Percentiles rank a stretch among this genome's conserved stretches.
Evolutionary conservation across 306 rosid genomes (phyloP).

Genomic region (Cucurbita pepo): DNA sequence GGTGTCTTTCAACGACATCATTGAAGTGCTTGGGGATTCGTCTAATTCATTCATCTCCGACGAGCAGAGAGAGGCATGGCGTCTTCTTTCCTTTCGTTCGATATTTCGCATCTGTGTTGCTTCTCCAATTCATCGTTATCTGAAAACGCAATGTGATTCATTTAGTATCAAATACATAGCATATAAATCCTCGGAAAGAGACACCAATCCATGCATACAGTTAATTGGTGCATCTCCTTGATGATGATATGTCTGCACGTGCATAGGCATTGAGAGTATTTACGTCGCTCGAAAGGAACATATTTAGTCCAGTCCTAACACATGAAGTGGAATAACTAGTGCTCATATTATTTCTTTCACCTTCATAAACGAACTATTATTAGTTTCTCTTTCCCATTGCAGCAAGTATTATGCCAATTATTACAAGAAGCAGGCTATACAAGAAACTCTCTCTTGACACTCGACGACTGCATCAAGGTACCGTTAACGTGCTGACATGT

Average conservation of each 20-base stretch:
- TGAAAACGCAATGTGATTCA: neutral
- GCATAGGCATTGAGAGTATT: too few relatives aligned
- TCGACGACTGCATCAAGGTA: constrained; percentile 69
- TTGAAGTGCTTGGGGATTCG: constrained; percentile 67
- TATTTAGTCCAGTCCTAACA: neutral
- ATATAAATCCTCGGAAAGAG: neutral
- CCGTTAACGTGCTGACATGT: too few relatives aligned
- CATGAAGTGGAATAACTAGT: neutral
- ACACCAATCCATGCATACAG: neutral
- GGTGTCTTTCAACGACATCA: constrained; percentile 58
- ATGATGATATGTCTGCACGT: neutral
- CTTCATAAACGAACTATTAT: neutral
- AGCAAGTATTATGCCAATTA: constrained; percentile 55
- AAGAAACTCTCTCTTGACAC: constrained; percentile 40
- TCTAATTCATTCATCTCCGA: constrained; percentile 75
- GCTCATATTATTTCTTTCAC: neutral
- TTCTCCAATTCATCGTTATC: neutral
- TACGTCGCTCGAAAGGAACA: neutral
- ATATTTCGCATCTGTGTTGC: neutral
- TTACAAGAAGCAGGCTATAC: constrained; percentile 64
- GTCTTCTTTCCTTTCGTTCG: neutral
- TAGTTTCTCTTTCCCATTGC: constrained; percentile 16
- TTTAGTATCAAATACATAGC: neutral
- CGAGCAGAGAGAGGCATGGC: constrained; percentile 71
- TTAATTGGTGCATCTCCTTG: neutral